A percentile compares a stretch with the other conserved stretches of the same genome.
These are phyloP conservation scores for Penicillium nordicum DNA, from an alignment of 2,329 filamentous ascomycete genomes.

Conservation along the genomic window DNA sequence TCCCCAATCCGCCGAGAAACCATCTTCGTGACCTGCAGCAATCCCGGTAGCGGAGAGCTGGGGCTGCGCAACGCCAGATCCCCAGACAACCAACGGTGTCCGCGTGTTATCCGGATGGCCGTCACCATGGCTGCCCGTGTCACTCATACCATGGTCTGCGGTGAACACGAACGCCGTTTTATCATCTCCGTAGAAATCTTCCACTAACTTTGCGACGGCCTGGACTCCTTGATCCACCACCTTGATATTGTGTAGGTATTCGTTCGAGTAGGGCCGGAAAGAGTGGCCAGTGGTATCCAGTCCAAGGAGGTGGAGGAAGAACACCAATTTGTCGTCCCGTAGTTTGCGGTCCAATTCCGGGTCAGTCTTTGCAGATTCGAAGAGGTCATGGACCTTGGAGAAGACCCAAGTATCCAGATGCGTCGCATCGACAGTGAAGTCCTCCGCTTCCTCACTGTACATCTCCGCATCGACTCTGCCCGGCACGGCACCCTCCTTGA, in stretches of 20 bases:
- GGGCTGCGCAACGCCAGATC: conserved; percentile 80
- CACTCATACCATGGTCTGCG: conserved; percentile 97
- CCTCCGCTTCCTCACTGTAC: conserved; percentile 81
- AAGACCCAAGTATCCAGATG: conserved; percentile 93
- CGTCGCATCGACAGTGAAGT: conserved; percentile 79
- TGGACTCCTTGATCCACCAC: conserved; percentile 86
- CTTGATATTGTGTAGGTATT: conserved; percentile 93
- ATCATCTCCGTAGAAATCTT: conserved; percentile 78
- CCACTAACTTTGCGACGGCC: conserved; percentile 75
- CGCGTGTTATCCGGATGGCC: conserved; percentile 96
- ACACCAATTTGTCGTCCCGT: conserved; percentile 81
- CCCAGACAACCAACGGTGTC: conserved; percentile 90
- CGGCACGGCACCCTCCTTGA: conserved; percentile 83
- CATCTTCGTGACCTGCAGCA: conserved; percentile 81
- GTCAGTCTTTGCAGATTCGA: conserved; percentile 75
- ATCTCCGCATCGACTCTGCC: conserved; percentile 83
- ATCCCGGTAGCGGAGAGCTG: conserved; percentile 52
- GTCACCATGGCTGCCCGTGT: conserved; percentile 98
- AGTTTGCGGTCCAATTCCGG: conserved; percentile 68
- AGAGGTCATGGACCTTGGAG: conserved; percentile 83
- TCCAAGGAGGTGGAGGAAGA: conserved; percentile 91
- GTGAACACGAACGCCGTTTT: conserved; percentile 96
- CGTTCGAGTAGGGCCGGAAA: conserved; percentile 86
- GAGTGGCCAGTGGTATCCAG: conserved; percentile 86
- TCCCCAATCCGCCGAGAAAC: conserved; percentile 83